Base-by-base conservation (phyloP, 441 rosid genomes). In the Gossypium aridum region DNA sequence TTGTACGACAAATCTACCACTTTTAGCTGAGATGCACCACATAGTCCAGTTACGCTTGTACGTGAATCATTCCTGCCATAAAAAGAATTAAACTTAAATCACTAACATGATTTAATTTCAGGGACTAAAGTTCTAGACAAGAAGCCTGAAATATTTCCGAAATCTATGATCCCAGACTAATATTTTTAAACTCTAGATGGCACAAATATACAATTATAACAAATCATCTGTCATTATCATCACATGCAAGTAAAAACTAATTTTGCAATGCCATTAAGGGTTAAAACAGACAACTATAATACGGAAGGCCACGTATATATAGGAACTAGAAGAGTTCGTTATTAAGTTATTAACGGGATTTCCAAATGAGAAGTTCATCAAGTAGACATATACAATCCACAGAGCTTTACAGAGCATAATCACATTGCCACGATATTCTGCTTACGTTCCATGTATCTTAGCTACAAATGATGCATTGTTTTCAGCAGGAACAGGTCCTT, bases 1-100 rank as follows among this genome's bases (percentile, higher is more conserved):
- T 94, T 95, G 81, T 75, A 92, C 8, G 99, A 92, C 75, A 95
- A 86, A 83, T 95, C 97, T 10, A 87, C 94, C 61, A 86, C 91
- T 85, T 87, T 87, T 62, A 92, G 80, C 75, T 74, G 89, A 79
- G 96, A 82, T 75, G 91, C 85, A 74, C 80, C 87, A 84, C 99
- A 92, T 73, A 92, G 79, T 72, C 94, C 92, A 10, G 82, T 85
- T 69, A 64, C 54, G 60, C 86, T 89, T 76, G 87, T 61, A 76
- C 77, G 77, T 73, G 92, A 89, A 69, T 94, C 79, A 81, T 72
- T 88, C 92, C 98, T 94, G 82, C 56, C 72, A 34, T 65, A 23
- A 72, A 79, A 79, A 14, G 23, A 61, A 81, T 61, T 23, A 64
- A 43, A 64, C 20, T 25, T 51, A 31, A 51, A 34, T 28, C 20